Base-by-base conservation (phyloP, 2,329 filamentous ascomycete genomes). In the Fusarium sacchari region DNA sequence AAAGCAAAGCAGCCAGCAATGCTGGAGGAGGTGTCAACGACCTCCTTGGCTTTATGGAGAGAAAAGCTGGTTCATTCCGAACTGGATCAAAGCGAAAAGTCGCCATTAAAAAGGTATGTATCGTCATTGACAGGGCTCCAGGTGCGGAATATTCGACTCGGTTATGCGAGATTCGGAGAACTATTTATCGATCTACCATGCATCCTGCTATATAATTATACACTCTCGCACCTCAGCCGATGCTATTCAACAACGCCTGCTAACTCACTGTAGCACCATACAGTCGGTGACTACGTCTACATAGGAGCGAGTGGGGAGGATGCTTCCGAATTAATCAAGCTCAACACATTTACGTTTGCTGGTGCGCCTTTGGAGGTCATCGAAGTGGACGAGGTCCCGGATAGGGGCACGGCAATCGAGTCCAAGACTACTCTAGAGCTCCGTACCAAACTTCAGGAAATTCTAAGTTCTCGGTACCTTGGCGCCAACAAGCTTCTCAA, bases 41-140 rank as follows among this genome's bases (percentile, higher is more conserved):
- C 67, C 85, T 94, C 36, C 81, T 94, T 60, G 84, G 85, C 57
- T 94, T 94, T 79, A 83, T 95, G 71, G 91, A 94, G 82, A 89
- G 91, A 77, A 94, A 94, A 81, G 88, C 92, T 52, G 86, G 87
- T 62, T 83, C 86, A 73, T 85, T 90, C 77, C 84, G 84, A 67
- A 86, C 86, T 39, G 77, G 79, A 67, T 76, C 78, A 79, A 79
- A 84, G 78, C 86, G 88, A 78, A 84, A 85, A 75, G 85, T 93
- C 76, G 90, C 87, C 80, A 91, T 95, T 72, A 91, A 90, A 84
- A 94, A 94, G 91, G 93, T 95, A 93, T 90, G 92, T 93, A 82
- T 60, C 28, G 71, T 73, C 73, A 77, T 80, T 80, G 78, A 82
- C 79, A 66, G 66, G 73, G 65, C 67, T 78, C 76, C 76, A 77